Evolutionary conservation across 768 basidiomycete genomes (phyloP).

Genomic region (Russula dissimulans): DNA sequence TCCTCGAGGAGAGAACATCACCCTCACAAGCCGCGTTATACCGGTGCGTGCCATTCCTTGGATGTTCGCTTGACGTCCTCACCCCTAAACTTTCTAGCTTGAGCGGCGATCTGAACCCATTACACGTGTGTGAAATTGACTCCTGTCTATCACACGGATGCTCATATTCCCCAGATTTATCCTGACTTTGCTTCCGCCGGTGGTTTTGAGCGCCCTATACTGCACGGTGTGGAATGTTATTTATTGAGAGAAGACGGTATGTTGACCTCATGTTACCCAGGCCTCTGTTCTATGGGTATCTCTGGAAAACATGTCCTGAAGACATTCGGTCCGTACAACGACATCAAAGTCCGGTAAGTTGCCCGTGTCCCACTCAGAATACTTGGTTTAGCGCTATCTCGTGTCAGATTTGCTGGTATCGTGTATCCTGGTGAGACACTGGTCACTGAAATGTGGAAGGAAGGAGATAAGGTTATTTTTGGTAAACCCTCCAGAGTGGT

Average conservation of each 20-base stretch:
- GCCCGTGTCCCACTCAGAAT: not conserved
- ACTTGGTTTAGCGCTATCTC: slow-evolving; percentile 1
- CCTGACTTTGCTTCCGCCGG: slow-evolving; percentile 92
- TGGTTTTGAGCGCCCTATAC: slow-evolving; percentile 87
- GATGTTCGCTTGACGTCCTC: not conserved
- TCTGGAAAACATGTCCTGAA: slow-evolving; percentile 89
- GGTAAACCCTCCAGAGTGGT: slow-evolving; percentile 40
- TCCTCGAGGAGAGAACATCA: slow-evolving; percentile 81
- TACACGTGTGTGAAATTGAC: slow-evolving; percentile 50
- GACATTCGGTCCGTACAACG: slow-evolving; percentile 73
- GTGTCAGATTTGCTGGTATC: slow-evolving; percentile 68
- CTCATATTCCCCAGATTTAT: slow-evolving; percentile 48
- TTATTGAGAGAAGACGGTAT: not conserved
- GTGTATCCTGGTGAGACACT: slow-evolving; percentile 96
- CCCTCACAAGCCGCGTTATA: slow-evolving; percentile 84
- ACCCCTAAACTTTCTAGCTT: slow-evolving; percentile 38
- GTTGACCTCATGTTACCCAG: slow-evolving; percentile 24
- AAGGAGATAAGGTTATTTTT: slow-evolving; percentile 84
- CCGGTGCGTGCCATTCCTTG: slow-evolving; percentile 40
- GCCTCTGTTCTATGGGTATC: slow-evolving; percentile 88
- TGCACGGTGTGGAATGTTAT: slow-evolving; percentile 41
- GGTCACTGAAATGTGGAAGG: slow-evolving; percentile 98
- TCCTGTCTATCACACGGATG: not conserved
- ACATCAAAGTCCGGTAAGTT: slow-evolving; percentile 88
- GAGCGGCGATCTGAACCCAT: slow-evolving; percentile 86